Evolutionary conservation across 306 rosid species (phyloP), one percentile per base, ranked within the genome.

Genomic region (Luffa aegyptiaca): DNA sequence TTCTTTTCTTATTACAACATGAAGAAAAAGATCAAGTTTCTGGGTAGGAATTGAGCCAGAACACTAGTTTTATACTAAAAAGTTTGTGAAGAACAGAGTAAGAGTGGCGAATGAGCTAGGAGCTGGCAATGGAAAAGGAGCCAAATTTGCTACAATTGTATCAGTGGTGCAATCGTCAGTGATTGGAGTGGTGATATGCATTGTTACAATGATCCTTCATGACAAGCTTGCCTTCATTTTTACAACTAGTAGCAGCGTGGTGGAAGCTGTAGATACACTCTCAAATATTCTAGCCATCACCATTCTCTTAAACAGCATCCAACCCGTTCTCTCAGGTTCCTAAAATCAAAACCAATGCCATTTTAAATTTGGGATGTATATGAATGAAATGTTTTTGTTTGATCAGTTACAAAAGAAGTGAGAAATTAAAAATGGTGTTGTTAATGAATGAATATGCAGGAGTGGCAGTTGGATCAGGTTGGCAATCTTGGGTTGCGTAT

Each of bases 71-170:
- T 26, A 26, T 26, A 26, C 31, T 26, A 26, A 26, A 26, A 26
- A 26, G 31, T 26, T 26, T 26, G 31, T 49, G n/a, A 13, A 13
- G 14, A 2, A 14, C 90, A 93, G 97, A 42, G 96, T 90, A 55
- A 87, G 97, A 64, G 97, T 90, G 51, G 91, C 90, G 5, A 93
- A 89, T 39, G 97, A 93, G 86, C 88, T 89, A 0, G 97, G 96
- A 0, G 92, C 88, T 1, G 97, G 96, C 0, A 89, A 93, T 45
- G 96, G 92, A 11, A 83, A 77, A 68, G 84, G 42, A 55, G 96
- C 97, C 46, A 93, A 88, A 66, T 93, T 90, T 82, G 93, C 97
- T 3, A 84, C 85, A 10, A 66, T 80, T 44, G 92, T 91, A 21
- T 77, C 96, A 5, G 92, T 88, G 31, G 82, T 18, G 7, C 51